Percentiles rank a stretch among this genome's conserved stretches.
Conservation (phyloP, 2,329 filamentous ascomycete species). For the Dothideomycetes sp. region DNA sequence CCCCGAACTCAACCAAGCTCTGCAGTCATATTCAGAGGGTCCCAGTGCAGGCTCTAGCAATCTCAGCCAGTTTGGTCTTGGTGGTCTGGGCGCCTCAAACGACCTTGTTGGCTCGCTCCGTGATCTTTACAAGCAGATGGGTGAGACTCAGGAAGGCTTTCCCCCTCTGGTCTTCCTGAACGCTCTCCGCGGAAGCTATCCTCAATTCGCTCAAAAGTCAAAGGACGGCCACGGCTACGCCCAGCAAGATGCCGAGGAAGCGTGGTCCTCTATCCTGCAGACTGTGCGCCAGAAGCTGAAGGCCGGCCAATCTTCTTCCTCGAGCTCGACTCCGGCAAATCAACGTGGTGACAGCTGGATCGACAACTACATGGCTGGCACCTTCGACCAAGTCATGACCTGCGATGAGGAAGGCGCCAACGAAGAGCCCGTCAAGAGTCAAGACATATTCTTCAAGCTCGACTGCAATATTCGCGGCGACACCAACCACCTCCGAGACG, state of each 20-base stretch:
- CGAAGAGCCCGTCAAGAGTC: slow-evolving; percentile 56
- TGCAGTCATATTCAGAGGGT: slow-evolving; percentile 48
- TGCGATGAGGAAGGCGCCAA: slow-evolving; percentile 74
- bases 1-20: slow-evolving; percentile 76
- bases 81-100: slow-evolving; percentile 46
- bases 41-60: slow-evolving; percentile 22
- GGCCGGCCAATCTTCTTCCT: slow-evolving; percentile 34
- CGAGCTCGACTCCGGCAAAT: slow-evolving; percentile 47
- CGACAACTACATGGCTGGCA: slow-evolving; percentile 80
- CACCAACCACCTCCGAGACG: slow-evolving; percentile 85
- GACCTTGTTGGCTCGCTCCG: slow-evolving; percentile 70
- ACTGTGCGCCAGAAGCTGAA: slow-evolving; percentile 70
- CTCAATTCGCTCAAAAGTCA: slow-evolving; percentile 85
- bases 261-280: slow-evolving; percentile 89
- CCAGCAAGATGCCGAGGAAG: slow-evolving; percentile 98
- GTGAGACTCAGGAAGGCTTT: slow-evolving; percentile 77
- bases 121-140: slow-evolving; percentile 81
- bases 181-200: slow-evolving; percentile 66
- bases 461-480: slow-evolving; percentile 87
- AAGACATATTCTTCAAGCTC: slow-evolving; percentile 78
- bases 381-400: slow-evolving; percentile 65
- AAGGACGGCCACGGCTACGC: slow-evolving; percentile 76
- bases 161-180: slow-evolving; percentile 73
- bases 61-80: slow-evolving; percentile 44
- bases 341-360: slow-evolving; percentile 34